phyloP scores from a whole-genome alignment of 2,329 filamentous ascomycete species.

The Nemania abortiva region DNA sequence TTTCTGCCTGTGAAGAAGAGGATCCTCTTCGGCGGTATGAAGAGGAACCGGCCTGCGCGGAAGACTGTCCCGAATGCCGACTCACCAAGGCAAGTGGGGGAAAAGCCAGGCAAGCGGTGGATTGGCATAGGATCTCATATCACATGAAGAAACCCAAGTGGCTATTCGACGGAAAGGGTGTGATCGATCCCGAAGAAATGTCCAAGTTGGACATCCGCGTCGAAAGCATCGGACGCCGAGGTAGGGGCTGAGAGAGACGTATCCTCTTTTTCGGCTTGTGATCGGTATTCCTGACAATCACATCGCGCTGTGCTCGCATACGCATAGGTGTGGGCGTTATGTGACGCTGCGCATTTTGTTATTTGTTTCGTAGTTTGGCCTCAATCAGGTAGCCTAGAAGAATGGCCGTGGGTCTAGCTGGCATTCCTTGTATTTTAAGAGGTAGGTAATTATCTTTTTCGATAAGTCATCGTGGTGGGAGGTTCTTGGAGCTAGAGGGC shows the following conservation, averaged over 20 bases:
- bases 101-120: constrained; percentile 60
- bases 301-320: too few relatives aligned
- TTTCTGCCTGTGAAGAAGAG: constrained; percentile 41
- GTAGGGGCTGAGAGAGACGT: constrained; percentile 1
- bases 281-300: neutral
- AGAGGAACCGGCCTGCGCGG: constrained; percentile 59
- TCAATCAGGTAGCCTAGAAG: neutral
- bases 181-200: constrained; percentile 63
- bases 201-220: constrained; percentile 64
- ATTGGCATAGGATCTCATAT: constrained; percentile 64
- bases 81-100: constrained; percentile 56
- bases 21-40: constrained; percentile 63
- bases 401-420: neutral
- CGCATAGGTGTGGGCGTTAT: neutral
- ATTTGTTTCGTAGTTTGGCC: neutral
- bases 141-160: constrained; percentile 66
- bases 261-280: neutral
- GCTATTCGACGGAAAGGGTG: constrained; percentile 69
- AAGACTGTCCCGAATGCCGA: constrained; percentile 64
- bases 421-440: neutral
- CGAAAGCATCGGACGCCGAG: constrained; percentile 61
- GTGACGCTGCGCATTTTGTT: neutral
- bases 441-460: neutral
- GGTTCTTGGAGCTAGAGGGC: neutral
- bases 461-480: neutral